A percentile compares a stretch with the other conserved stretches of the same genome.
phyloP scores from a whole-genome alignment of 2,329 filamentous ascomycete genomes.

The Verticillium klebahnii region DNA sequence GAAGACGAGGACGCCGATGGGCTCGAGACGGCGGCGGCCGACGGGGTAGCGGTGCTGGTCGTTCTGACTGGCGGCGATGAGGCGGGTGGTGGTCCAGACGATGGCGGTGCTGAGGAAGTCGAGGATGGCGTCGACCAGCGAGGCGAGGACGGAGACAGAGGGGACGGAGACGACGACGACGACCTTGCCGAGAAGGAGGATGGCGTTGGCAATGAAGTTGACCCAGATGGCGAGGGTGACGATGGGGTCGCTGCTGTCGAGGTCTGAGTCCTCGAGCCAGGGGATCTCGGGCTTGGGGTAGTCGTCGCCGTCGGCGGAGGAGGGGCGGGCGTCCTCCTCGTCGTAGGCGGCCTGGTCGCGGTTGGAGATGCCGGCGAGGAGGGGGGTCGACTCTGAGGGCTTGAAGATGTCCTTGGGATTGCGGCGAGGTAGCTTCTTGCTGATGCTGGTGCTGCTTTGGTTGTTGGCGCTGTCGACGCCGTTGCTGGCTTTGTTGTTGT shows the following conservation, averaged over 20 bases:
- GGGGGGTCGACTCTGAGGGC: constrained; percentile 62
- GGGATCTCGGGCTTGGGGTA: constrained; percentile 55
- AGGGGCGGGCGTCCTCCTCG: constrained; percentile 33
- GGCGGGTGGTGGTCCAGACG: constrained; percentile 70
- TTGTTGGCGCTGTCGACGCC: constrained; percentile 9
- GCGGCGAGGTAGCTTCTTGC: constrained; percentile 62
- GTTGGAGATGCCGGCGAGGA: constrained; percentile 45
- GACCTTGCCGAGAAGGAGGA: constrained; percentile 72
- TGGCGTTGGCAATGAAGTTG: constrained; percentile 73
- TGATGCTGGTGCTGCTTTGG: constrained; percentile 7
- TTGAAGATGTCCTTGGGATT: constrained; percentile 87
- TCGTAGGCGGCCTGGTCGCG: constrained; percentile 40
- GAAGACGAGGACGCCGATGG: constrained; percentile 76
- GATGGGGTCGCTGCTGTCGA: constrained; percentile 69
- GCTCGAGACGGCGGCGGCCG: constrained; percentile 69
- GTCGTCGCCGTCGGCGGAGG: constrained; percentile 18
- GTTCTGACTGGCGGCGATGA: constrained; percentile 60
- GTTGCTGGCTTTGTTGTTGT: too few species aligned
- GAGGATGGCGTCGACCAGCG: constrained; percentile 72
- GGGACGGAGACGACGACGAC: constrained; percentile 72
- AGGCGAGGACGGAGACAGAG: constrained; percentile 76
- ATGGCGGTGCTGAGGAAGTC: constrained; percentile 81
- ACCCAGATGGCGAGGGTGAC: constrained; percentile 86
- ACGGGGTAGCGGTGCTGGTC: constrained; percentile 75
- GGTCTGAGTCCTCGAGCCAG: constrained; percentile 65